Conservation (phyloP, 768 basidiomycete species). For the Leccinum variicolor region DNA sequence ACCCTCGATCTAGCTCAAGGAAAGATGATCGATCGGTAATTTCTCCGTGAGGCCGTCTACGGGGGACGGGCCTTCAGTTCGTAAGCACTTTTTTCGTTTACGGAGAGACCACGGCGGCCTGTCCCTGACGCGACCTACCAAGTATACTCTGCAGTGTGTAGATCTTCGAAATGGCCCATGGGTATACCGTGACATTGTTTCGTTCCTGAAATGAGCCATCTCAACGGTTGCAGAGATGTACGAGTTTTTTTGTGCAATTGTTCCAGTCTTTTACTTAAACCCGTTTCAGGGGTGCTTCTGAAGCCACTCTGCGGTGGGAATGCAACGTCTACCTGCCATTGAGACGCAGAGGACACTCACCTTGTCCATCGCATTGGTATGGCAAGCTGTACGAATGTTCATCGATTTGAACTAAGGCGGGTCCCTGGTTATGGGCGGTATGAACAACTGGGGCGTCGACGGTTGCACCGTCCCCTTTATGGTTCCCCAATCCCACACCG, state of each 20-base stretch:
- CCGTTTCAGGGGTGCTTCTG: background rate
- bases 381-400: background rate
- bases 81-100: background rate
- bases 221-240: background rate
- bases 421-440: background rate
- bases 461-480: background rate
- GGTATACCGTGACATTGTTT: background rate
- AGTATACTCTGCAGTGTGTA: background rate
- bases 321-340: background rate
- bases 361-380: background rate
- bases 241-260: background rate
- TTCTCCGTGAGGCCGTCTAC: background rate
- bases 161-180: background rate
- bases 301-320: background rate
- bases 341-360: background rate
- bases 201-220: background rate
- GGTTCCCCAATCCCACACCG: background rate
- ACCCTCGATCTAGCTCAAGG: background rate
- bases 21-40: background rate
- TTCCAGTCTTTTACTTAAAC: background rate
- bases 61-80: background rate
- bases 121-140: background rate
- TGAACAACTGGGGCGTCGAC: background rate
- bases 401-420: background rate
- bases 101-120: background rate